Conservation (phyloP, 768 basidiomycete genomes). For the Rhizopogon salebrosus region DNA sequence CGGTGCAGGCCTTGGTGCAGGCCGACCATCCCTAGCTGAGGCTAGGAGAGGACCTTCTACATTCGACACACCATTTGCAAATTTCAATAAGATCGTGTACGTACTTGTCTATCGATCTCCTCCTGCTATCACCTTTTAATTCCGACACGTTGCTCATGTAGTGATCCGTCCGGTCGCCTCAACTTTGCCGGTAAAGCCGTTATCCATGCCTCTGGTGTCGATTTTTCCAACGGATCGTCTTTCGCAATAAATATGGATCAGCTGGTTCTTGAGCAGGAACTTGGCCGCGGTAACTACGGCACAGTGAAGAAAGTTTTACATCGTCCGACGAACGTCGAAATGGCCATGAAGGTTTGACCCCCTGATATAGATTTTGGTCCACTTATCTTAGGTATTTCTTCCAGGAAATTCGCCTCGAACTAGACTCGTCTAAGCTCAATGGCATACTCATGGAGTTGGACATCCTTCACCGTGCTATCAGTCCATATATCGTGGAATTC, state of each 20-base stretch:
- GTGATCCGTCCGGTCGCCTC: conserved; percentile 93
- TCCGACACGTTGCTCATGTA: conserved; percentile 25
- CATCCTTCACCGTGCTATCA: conserved; percentile 89
- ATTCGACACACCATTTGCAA: conserved; percentile 79
- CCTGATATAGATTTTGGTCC: conserved; percentile 5
- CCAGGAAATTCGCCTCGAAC: conserved; percentile 95
- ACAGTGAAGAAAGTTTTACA: conserved; percentile 96
- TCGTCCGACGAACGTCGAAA: conserved; percentile 88
- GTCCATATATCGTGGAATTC: conserved; percentile 94
- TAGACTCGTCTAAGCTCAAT: conserved; percentile 89
- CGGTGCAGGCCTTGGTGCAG: conserved; percentile 67
- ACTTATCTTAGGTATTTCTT: conserved; percentile 1
- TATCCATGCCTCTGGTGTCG: conserved; percentile 81
- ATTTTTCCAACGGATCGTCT: conserved; percentile 86
- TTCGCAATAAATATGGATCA: conserved; percentile 95
- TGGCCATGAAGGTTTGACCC: conserved; percentile 95
- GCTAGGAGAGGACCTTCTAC: conserved; percentile 33
- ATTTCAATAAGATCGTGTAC: conserved; percentile 92
- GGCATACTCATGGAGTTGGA: conserved; percentile 99
- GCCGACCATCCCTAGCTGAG: conserved; percentile 49
- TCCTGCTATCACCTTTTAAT: conserved; percentile 3
- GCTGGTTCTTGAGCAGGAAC: conserved; percentile 84
- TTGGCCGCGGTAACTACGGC: conserved; percentile 95
- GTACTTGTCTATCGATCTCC: conserved; percentile 29
- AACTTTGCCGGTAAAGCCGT: conserved; percentile 94